Evolutionary conservation across 2,329 filamentous ascomycete genomes (phyloP), one percentile per base, ranked within the genome.

Genomic region (Nemania sp.): DNA sequence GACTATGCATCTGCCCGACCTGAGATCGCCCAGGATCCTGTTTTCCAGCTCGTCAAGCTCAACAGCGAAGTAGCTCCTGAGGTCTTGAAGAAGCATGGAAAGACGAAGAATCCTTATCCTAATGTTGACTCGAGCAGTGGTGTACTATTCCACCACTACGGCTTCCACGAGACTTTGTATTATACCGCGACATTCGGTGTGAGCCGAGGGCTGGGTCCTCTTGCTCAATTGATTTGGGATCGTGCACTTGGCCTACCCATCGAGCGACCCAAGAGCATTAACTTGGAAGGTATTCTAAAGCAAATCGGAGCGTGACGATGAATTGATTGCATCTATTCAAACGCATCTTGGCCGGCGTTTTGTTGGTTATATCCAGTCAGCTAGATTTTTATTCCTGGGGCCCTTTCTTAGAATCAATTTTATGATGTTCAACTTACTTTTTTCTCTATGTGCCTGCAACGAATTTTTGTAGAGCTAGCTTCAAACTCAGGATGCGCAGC

Each of bases 91-190:
- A 90, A 98, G 84, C 96, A 99, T 79, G 96, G 96, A 81, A 98
- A 98, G 90, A 97, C 94, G 73, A 97, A 97, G 87, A 97, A 97
- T 84, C 94, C 96, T 1, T 97, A 95, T 83, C 96, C 96, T 72
- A 99, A 99, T 80, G 96, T 99, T 70, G 96, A 99, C 82, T 94
- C 92, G 55, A 91, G 89, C 71, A 97, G 94, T 0, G 96, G 96
- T 72, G 94, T 98, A 5, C 87, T 99, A 56, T 98, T 99, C 89
- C 91, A 98, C 82, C 94, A 98, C 85, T 99, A 97, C 80, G 96
- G 95, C 66, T 97, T 99, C 89, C 92, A 93, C 80, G 93, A 98
- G 85, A 97, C 95, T 0, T 87, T 98, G 11, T 99, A 98, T 86
- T 99, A 98, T 84, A 91, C 89, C 3, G 89, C 88, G 66, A 91